A percentile compares a stretch with the other conserved stretches of the same genome.
Conservation (phyloP, 2,329 filamentous ascomycete genomes). For the Colletotrichum spinosum region DNA sequence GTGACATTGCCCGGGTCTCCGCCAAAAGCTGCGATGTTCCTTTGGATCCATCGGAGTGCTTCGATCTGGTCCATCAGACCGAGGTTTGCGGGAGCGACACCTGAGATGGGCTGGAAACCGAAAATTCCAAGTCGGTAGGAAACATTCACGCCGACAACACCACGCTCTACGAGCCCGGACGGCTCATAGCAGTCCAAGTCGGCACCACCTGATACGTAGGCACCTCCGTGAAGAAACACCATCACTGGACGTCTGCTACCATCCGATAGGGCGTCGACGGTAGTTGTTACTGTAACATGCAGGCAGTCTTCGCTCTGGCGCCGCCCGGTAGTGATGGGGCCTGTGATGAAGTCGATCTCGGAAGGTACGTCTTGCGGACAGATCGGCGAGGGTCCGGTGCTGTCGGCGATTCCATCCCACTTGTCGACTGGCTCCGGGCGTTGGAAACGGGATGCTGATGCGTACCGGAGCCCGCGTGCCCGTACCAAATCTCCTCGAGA, state of each 20-base stretch:
- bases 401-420: constrained; percentile 31
- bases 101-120: constrained; percentile 44
- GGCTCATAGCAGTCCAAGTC: constrained; percentile 30
- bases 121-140: constrained; percentile 50
- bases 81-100: constrained; percentile 39
- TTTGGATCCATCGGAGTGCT: constrained; percentile 11
- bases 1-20: constrained; percentile 18
- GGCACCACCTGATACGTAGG: constrained; percentile 29
- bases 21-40: constrained; percentile 16
- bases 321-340: constrained; percentile 23
- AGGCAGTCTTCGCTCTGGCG: constrained; percentile 37
- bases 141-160: constrained; percentile 47
- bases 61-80: constrained; percentile 14
- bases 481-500: not conserved
- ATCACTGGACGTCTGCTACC: constrained; percentile 43
- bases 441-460: constrained; percentile 35
- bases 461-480: constrained; percentile 37
- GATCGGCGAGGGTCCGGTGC: constrained; percentile 33
- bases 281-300: constrained; percentile 26
- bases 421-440: constrained; percentile 15
- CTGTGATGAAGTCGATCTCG: constrained; percentile 31
- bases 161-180: constrained; percentile 33
- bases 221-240: constrained; percentile 42
- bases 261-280: not conserved
- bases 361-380: constrained; percentile 38